These are phyloP conservation scores for Exophiala viscosa DNA, from an alignment of 2,329 filamentous ascomycete species.

Conservation along the genomic window DNA sequence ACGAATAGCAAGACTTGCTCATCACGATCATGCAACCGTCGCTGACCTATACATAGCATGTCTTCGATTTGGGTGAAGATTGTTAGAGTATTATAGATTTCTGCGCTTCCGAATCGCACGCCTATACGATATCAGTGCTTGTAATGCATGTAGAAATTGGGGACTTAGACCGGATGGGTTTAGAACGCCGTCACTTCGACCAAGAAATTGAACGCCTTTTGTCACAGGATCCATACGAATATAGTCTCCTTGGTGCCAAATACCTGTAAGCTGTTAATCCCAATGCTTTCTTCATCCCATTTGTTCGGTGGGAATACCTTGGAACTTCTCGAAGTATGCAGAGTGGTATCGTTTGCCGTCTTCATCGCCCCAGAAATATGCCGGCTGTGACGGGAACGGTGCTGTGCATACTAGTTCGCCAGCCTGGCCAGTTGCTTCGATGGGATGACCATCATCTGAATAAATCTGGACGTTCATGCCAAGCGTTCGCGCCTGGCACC, in stretches of 20 bases:
- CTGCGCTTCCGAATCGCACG: conserved; percentile 84
- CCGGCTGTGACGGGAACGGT: conserved; percentile 72
- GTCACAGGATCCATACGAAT: conserved; percentile 66
- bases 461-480: conserved; percentile 47
- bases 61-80: conserved; percentile 64
- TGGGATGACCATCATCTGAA: conserved; percentile 29
- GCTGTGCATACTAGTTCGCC: conserved; percentile 70
- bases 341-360: conserved; percentile 53
- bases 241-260: conserved; percentile 82
- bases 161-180: conserved; percentile 66
- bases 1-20: conserved; percentile 58
- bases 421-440: conserved; percentile 51
- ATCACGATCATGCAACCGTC: conserved; percentile 56
- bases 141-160: too few species aligned
- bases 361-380: conserved; percentile 56
- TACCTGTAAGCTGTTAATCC: conserved; percentile 44
- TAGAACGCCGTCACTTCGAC: conserved; percentile 48
- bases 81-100: conserved; percentile 83
- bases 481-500: conserved; percentile 52
- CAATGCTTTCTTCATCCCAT: too few species aligned
- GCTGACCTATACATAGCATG: conserved; percentile 78
- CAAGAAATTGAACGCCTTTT: conserved; percentile 61
- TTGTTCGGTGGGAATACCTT: too few species aligned
- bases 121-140: conserved; percentile 45
- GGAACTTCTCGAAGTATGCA: conserved; percentile 24